Evolutionary conservation across 768 basidiomycete genomes (phyloP).

Genomic region (Leucosporidium scottii): DNA sequence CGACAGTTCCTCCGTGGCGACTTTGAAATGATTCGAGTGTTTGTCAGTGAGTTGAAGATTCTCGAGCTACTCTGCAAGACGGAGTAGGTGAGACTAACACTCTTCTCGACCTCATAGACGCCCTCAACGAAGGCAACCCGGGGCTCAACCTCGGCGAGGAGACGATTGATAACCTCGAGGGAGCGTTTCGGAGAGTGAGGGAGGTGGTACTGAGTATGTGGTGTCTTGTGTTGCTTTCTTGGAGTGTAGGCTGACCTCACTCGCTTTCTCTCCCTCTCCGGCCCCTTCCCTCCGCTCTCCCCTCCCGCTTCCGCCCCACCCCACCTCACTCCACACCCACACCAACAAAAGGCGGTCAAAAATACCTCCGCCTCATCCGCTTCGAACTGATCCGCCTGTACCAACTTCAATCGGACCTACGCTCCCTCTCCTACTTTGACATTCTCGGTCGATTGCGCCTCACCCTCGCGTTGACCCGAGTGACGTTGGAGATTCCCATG

Average conservation of each 20-base stretch:
- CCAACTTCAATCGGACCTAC: conserved; percentile 62
- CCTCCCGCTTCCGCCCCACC: neutral
- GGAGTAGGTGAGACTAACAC: neutral
- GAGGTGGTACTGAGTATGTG: conserved; percentile 64
- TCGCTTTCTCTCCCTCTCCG: neutral
- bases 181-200: conserved; percentile 61
- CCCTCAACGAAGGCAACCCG: conserved; percentile 72
- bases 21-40: conserved; percentile 69
- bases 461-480: conserved; percentile 67
- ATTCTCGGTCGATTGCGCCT: conserved; percentile 66
- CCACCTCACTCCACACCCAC: neutral
- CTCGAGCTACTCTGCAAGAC: too few species aligned
- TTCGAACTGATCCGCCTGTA: conserved; percentile 67
- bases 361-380: conserved; percentile 66
- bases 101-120: conserved; percentile 48
- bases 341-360: conserved; percentile 49
- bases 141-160: conserved; percentile 70
- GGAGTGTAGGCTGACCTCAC: neutral
- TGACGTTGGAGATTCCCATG: conserved; percentile 66
- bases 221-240: conserved; percentile 3
- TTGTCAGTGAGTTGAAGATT: conserved; percentile 54
- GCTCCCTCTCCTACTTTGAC: conserved; percentile 69
- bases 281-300: accelerated
- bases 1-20: conserved; percentile 62
- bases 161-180: conserved; percentile 66